Evolutionary conservation across 2,329 filamentous ascomycete genomes (phyloP).

Genomic region (Orbilia javanica): DNA sequence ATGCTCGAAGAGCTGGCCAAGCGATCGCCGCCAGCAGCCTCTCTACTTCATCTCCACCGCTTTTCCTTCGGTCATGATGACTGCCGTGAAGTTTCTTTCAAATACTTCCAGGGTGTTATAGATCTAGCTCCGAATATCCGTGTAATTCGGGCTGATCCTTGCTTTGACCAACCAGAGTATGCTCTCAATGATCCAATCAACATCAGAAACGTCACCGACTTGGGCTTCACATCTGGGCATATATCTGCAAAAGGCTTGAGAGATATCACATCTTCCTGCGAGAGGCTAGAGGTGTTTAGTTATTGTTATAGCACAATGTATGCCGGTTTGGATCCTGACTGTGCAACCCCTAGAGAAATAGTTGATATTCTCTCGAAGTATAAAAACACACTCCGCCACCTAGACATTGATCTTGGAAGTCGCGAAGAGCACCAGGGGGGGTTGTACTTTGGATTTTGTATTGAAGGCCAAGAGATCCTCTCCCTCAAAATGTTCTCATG

Average conservation of each 20-base stretch:
- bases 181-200: not conserved
- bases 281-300: slow-evolving; percentile 25
- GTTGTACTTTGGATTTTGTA: slow-evolving; percentile 5
- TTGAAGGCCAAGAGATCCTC: slow-evolving; percentile 23
- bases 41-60: slow-evolving; percentile 5
- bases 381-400: slow-evolving; percentile 22
- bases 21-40: not conserved
- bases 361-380: slow-evolving; percentile 16
- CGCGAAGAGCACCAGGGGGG: slow-evolving; percentile 4
- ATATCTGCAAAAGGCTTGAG: slow-evolving; percentile 3
- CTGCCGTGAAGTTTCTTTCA: slow-evolving; percentile 1
- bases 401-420: slow-evolving; percentile 16
- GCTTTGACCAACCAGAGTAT: slow-evolving; percentile 13
- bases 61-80: slow-evolving; percentile 31
- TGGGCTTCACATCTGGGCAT: slow-evolving; percentile 13
- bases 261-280: slow-evolving; percentile 18
- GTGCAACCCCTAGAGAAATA: slow-evolving; percentile 12
- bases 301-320: slow-evolving; percentile 8
- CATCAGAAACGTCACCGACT: slow-evolving; percentile 28
- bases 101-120: slow-evolving; percentile 29
- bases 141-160: not conserved
- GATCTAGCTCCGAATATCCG: slow-evolving; percentile 34
- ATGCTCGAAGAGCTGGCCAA: slow-evolving; percentile 30
- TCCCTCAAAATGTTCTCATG: slow-evolving; percentile 28
- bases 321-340: not conserved